phyloP scores from a whole-genome alignment of 192 early-diverging fungal species.

The Chytriomyces sp. region DNA sequence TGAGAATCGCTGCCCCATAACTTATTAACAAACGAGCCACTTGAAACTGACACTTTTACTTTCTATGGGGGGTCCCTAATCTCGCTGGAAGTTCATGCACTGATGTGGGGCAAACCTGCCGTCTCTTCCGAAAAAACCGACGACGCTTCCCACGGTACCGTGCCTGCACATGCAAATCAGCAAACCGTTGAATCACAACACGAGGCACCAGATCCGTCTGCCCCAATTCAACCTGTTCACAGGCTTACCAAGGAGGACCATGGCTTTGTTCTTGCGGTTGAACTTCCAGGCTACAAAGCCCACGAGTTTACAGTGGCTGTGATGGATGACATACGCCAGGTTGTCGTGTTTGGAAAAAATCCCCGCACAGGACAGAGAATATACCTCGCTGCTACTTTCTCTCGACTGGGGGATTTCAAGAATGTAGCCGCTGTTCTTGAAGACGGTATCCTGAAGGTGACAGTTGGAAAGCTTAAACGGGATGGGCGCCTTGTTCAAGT shows the following conservation, averaged over 20 bases:
- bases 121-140: no score
- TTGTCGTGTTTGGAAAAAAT: conserved; percentile 5
- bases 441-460: conserved; percentile 18
- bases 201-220: no score
- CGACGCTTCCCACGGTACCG: no score
- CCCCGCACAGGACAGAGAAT: background rate
- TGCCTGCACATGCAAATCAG: no score
- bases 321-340: conserved; percentile 7
- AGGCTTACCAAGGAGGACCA: background rate
- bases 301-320: background rate
- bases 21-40: no score
- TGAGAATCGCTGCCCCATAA: no score
- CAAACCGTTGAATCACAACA: no score
- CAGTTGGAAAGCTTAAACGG: conserved; percentile 7
- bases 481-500: conserved; percentile 22
- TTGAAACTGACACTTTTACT: no score
- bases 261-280: background rate
- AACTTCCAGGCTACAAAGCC: conserved; percentile 11
- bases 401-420: conserved; percentile 21
- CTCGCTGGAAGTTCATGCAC: no score
- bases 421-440: background rate
- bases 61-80: no score
- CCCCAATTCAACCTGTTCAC: background rate
- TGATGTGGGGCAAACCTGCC: no score
- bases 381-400: background rate